Base-by-base conservation (phyloP, 306 rosid species). In the Trifolium subterraneum region DNA sequence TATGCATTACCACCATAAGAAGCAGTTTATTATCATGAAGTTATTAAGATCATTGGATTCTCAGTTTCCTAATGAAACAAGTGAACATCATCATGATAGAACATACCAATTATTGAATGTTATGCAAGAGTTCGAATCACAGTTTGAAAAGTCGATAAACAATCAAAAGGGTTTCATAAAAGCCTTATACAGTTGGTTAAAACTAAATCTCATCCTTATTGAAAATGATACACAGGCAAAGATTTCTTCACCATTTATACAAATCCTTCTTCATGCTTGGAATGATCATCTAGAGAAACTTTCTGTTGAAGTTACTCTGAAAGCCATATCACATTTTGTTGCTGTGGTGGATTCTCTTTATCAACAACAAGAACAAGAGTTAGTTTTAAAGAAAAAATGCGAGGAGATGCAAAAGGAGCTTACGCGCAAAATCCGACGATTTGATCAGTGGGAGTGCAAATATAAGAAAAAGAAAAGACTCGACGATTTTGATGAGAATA, bases 81-180 rank as follows among this genome's bases (percentile, higher is more conserved):
- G 86, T 10, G 92, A 90, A n/a, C 92, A 88, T 63, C 99, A 94
- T 82, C 95, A 90, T 74, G 89, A 82, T 18, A 88, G 92, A 61
- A 93, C 98, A 5, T 23, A 42, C 73, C 98, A 94, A 77, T 71
- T 94, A 62, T 55, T 44, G 36, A 36, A 18, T 50, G 96, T 94
- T 56, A 94, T 77, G 83, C 87, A 81, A 72, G 95, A 79, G 38
- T 90, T 94, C 96, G 88, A 81, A 45, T 68, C 79, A 12, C 93
- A 94, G 72, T 87, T 88, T 79, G 86, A 72, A 76, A 83, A 78
- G 84, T 81, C 86, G 59, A 84, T 88, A 36, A 70, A 16, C 71
- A 82, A 86, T 77, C 97, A 92, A 59, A 94, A 87, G 83, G 88
- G 65, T 10, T 94, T 90, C 87, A 67, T 94, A 52, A 90, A 84